Percentiles rank a stretch among this genome's conserved stretches.
Evolutionary conservation across 176 grass and related monocot species (phyloP).

Genomic region (Miscanthus lutarioriparius): DNA sequence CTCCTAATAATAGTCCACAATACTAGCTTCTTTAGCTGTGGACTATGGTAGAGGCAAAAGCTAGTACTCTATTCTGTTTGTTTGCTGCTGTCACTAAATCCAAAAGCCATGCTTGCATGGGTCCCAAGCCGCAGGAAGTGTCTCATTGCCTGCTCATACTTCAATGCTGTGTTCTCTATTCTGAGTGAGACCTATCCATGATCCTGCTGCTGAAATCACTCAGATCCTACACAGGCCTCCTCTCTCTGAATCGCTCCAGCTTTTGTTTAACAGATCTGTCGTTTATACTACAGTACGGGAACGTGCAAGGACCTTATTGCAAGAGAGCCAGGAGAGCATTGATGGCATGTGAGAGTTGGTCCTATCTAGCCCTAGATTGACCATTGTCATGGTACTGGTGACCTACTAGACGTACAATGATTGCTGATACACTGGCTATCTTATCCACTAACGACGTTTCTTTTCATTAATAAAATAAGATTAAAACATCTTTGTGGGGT

Average conservation of each 20-base stretch:
- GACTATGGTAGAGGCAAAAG: slow-evolving; percentile 19
- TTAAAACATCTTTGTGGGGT: background rate
- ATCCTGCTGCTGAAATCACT: slow-evolving; percentile 32
- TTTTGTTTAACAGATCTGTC: slow-evolving; percentile 51
- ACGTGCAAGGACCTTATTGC: slow-evolving; percentile 37
- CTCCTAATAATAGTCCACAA: no score
- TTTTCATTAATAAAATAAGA: no score
- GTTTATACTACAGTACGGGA: slow-evolving; percentile 38
- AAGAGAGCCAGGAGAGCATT: background rate
- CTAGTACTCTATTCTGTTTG: background rate
- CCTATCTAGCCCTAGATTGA: slow-evolving; percentile 37
- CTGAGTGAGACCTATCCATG: slow-evolving; percentile 26
- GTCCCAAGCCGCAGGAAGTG: slow-evolving; percentile 28
- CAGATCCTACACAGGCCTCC: slow-evolving; percentile 23
- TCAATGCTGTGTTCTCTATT: slow-evolving; percentile 49
- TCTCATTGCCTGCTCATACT: slow-evolving; percentile 44
- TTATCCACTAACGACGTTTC: background rate
- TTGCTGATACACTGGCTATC: background rate
- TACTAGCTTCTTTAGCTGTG: slow-evolving; percentile 5
- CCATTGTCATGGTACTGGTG: slow-evolving; percentile 6
- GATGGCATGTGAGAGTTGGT: slow-evolving; percentile 38
- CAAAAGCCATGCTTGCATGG: slow-evolving; percentile 47
- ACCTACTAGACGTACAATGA: slow-evolving; percentile 14
- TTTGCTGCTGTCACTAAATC: slow-evolving; percentile 23
- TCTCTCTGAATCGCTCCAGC: slow-evolving; percentile 19